Conservation (phyloP, 805 yeast genomes). For the Wickerhamomyces tratensis region DNA sequence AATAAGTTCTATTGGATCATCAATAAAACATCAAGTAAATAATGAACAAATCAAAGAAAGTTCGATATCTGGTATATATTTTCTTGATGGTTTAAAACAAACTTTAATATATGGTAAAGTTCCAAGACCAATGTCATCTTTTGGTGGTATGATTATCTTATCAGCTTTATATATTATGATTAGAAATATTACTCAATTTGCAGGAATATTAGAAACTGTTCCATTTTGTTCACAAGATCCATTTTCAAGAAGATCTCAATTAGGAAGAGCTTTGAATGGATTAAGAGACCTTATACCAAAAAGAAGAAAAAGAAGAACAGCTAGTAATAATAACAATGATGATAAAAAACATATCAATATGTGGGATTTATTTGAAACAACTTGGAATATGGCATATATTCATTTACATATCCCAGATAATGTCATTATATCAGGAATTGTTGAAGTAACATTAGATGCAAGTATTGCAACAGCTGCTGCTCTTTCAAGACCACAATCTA, state of each 20-base stretch:
- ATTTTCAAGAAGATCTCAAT: slow-evolving; percentile 2
- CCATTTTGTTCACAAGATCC: background rate
- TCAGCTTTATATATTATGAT: background rate
- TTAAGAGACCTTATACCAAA: background rate
- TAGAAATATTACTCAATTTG: background rate
- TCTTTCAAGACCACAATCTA: background rate
- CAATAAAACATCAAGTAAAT: too few species aligned
- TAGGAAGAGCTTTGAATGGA: background rate
- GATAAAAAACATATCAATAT: background rate
- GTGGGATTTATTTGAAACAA: slow-evolving; percentile 1
- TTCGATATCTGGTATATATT: background rate
- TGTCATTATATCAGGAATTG: background rate
- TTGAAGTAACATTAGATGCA: slow-evolving; percentile 1
- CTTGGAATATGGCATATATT: slow-evolving; percentile 1
- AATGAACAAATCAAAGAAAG: too few species aligned
- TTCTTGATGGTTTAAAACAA: background rate
- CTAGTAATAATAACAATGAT: background rate
- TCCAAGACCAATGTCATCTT: background rate
- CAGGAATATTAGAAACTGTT: background rate
- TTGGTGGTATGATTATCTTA: background rate
- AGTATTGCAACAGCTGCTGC: background rate
- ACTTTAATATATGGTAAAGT: background rate
- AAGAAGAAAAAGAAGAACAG: background rate
- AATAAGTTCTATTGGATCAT: background rate
- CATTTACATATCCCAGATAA: slow-evolving; percentile 1